These are phyloP conservation scores for Schizothecium vesticola DNA, from an alignment of 495 filamentous ascomycete genomes.

Conservation along the genomic window DNA sequence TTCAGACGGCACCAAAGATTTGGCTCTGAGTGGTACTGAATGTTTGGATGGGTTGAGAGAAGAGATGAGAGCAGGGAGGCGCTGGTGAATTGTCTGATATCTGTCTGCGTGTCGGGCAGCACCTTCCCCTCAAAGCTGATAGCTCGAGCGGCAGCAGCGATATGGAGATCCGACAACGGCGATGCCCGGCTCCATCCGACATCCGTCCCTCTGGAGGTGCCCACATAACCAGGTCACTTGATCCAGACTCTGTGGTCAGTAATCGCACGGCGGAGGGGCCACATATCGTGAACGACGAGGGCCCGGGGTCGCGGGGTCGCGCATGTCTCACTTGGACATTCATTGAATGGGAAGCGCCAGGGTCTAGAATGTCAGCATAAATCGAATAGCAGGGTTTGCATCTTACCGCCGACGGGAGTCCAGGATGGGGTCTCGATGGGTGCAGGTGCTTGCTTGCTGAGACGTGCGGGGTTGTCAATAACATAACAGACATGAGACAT, in stretches of 20 bases:
- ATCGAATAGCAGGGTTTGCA: neutral
- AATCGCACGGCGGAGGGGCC: neutral
- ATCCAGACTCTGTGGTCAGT: neutral
- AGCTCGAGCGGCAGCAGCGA: neutral
- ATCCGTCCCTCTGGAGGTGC: neutral
- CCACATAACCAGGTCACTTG: neutral
- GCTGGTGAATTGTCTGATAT: neutral
- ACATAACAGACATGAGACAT: neutral
- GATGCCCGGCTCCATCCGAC: neutral
- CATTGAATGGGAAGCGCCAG: neutral
- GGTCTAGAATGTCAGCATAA: neutral
- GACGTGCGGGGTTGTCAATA: neutral
- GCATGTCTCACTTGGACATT: neutral
- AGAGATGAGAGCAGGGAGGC: neutral
- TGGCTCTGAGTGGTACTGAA: neutral
- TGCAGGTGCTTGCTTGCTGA: too few relatives aligned
- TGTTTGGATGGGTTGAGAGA: neutral
- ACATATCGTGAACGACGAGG: too few relatives aligned
- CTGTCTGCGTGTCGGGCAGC: neutral
- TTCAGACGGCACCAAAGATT: neutral
- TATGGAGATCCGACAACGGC: constrained; percentile 10
- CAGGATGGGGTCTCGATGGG: neutral
- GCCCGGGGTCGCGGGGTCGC: too few relatives aligned
- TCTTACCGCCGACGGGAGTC: too few relatives aligned
- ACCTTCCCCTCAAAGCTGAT: neutral